A percentile compares a stretch with the other conserved stretches of the same genome.
phyloP scores from a whole-genome alignment of 1,284 basidiomycete genomes.

The Sutorius eximius region DNA sequence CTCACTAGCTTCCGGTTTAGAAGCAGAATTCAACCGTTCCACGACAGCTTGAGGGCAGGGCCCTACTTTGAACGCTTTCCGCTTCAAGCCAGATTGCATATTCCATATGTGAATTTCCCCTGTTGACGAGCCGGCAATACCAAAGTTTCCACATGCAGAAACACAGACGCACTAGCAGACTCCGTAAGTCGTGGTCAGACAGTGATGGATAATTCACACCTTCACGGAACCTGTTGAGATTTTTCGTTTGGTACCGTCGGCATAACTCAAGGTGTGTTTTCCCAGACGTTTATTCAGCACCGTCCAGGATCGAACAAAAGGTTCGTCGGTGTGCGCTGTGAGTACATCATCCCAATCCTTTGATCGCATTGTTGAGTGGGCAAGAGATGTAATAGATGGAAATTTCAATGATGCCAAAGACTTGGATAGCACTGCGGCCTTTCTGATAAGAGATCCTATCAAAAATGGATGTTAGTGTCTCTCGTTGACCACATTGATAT shows the following conservation, averaged over 20 bases:
- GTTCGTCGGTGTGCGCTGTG: constrained; percentile 83
- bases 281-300: constrained; percentile 83
- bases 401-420: constrained; percentile 82
- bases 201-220: constrained; percentile 40
- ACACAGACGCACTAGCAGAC: constrained; percentile 75
- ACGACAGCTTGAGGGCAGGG: constrained; percentile 55
- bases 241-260: constrained; percentile 49
- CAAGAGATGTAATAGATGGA: constrained; percentile 73
- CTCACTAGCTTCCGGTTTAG: constrained; percentile 48
- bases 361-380: constrained; percentile 77
- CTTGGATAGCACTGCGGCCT: constrained; percentile 78
- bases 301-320: constrained; percentile 82
- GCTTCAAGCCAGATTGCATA: constrained; percentile 90
- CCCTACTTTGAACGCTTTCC: constrained; percentile 75
- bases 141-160: constrained; percentile 96
- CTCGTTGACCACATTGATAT: background rate
- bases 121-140: constrained; percentile 77
- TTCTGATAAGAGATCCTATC: constrained; percentile 80
- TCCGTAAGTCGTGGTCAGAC: background rate
- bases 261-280: constrained; percentile 63
- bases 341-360: constrained; percentile 99
- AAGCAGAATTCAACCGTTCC: constrained; percentile 41
- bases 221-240: constrained; percentile 58
- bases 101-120: constrained; percentile 90
- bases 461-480: constrained; percentile 1